Evolutionary conservation across 2,329 filamentous ascomycete species (phyloP), one percentile per base, ranked within the genome.

Genomic region (Cercospora berteroae): DNA sequence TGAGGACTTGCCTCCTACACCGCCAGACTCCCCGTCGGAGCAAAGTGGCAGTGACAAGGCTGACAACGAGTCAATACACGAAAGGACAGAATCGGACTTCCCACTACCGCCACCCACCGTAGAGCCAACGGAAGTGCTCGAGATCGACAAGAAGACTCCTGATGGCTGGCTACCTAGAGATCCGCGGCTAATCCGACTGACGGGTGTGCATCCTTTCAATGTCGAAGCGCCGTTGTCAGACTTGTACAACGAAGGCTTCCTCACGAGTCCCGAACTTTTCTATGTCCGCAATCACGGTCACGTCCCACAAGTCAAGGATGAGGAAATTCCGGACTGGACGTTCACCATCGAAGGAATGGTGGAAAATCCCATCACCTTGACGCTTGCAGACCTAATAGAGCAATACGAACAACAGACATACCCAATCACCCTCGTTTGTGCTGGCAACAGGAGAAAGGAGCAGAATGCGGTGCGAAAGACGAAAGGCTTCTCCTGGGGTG

Each of bases 401-500:
- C 85, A 91, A 8, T 96, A 90, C 74, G 88, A 94, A 64, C 92
- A 96, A 76, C 86, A 92, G 27, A 97, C 93, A 2, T 91, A 91
- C 66, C 94, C 94, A 0, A 85, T 97, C 67, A 97, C 94, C 0
- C 85, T 97, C 1, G 93, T 97, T 23, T 97, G 94, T 78, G 94
- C 94, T 4, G 94, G 94, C 1, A 97, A 97, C 78, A 86, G 94
- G 67, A 87, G 94, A 33, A 97, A 97, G 80, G 94, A 97, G 79
- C 94, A 97, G 77, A 97, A 97, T 73, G 84, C 92, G 61, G 91
- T 97, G 3, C 86, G 92, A 16, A 97, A 97, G 78, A 92, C 91
- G 1, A 96, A 97, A 74, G 94, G 94, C 0, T 97, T 97, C 80
- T 96, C 93, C 2, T 97, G 94, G 94, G 94, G 94, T 39, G 84